Evolutionary conservation across 2,329 filamentous ascomycete genomes (phyloP).

Genomic region (Colletotrichum liriopes): DNA sequence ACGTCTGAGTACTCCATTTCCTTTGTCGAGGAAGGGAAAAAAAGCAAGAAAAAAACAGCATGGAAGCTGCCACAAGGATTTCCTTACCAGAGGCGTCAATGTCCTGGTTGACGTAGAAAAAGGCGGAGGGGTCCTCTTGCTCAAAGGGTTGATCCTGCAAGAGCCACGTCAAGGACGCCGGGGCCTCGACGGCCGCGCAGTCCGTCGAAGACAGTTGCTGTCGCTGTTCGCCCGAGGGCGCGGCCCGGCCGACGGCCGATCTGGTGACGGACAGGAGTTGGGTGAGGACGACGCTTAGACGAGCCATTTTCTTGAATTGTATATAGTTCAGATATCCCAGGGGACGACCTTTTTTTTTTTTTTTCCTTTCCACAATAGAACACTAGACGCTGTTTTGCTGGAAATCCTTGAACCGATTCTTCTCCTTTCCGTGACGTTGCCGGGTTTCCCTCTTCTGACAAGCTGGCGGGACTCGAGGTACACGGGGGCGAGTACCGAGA

Average conservation of each 20-base stretch:
- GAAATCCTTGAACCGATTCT: not conserved
- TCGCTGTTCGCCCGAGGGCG: not conserved
- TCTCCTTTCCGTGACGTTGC: not conserved
- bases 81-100: conserved; percentile 38
- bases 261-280: conserved; percentile 27
- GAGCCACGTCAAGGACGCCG: conserved; percentile 36
- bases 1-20: conserved; percentile 24
- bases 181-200: conserved; percentile 36
- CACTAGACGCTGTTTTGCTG: conserved; percentile 1
- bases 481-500: not conserved
- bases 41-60: not conserved
- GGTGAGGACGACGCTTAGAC: conserved; percentile 37
- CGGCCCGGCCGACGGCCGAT: conserved; percentile 15
- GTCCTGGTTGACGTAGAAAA: conserved; percentile 43
- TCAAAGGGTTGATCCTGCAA: conserved; percentile 41
- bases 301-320: conserved; percentile 35
- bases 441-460: not conserved
- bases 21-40: not conserved
- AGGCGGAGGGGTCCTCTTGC: conserved; percentile 39
- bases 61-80: not conserved
- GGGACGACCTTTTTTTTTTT: not conserved
- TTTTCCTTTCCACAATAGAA: not conserved
- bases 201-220: not conserved
- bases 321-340: conserved; percentile 23
- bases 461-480: not conserved